These are phyloP conservation scores for Solanum piurae DNA, from an alignment of 257 asterid genomes.

Conservation along the genomic window DNA sequence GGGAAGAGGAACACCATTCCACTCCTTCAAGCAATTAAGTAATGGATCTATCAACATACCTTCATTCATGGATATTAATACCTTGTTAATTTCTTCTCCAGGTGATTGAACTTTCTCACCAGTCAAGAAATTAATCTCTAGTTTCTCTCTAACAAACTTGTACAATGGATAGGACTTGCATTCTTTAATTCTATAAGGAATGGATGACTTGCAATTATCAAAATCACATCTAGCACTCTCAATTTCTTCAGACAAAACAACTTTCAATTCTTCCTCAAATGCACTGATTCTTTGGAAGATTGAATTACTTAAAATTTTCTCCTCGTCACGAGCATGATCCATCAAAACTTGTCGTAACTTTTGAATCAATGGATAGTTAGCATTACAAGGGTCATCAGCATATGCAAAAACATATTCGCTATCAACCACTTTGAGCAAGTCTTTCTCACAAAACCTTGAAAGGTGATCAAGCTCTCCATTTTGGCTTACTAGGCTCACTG, in stretches of 20 bases:
- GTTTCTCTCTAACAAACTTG: conserved; percentile 15
- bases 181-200: conserved; percentile 8
- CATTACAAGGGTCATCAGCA: conserved; percentile 13
- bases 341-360: conserved; percentile 11
- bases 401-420: conserved; percentile 10
- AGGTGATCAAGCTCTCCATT: conserved; percentile 8
- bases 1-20: conserved; percentile 19
- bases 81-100: conserved; percentile 17
- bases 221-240: conserved; percentile 8
- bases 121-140: neutral
- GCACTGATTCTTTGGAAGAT: conserved; percentile 8
- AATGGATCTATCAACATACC: conserved; percentile 14
- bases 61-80: conserved; percentile 9
- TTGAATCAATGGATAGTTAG: conserved; percentile 12
- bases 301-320: neutral
- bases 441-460: conserved; percentile 11
- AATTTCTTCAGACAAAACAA: conserved; percentile 9
- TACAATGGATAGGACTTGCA: conserved; percentile 16
- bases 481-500: conserved; percentile 3
- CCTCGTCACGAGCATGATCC: neutral
- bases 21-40: conserved; percentile 11
- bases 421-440: conserved; percentile 10
- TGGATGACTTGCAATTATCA: conserved; percentile 2
- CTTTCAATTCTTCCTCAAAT: conserved; percentile 12
- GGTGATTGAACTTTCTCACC: conserved; percentile 13